A percentile compares a stretch with the other conserved stretches of the same genome.
phyloP scores from a whole-genome alignment of 1,284 basidiomycete species.

The Austropuccinia psidii region DNA sequence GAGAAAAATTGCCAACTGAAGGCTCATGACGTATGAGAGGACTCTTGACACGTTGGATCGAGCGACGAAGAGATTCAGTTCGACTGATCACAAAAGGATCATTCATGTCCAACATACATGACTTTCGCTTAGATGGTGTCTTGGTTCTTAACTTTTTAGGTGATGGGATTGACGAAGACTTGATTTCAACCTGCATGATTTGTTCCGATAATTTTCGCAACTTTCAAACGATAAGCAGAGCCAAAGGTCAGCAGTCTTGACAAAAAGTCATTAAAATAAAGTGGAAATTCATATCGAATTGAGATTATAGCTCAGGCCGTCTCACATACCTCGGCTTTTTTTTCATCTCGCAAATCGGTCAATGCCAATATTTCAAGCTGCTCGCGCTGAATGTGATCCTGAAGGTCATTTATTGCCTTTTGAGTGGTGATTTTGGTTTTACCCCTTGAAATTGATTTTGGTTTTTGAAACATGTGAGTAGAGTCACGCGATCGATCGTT shows the following conservation, averaged over 20 bases:
- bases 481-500: neutral
- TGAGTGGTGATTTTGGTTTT: neutral
- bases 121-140: constrained; percentile 17
- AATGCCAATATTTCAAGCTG: constrained; percentile 32
- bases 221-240: neutral
- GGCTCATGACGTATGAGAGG: neutral
- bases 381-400: constrained; percentile 31
- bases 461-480: neutral
- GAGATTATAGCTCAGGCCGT: too few relatives aligned
- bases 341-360: constrained; percentile 34
- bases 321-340: constrained; percentile 12
- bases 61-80: constrained; percentile 23
- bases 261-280: neutral
- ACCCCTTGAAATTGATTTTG: neutral
- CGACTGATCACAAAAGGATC: constrained; percentile 29
- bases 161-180: neutral
- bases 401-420: neutral
- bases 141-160: constrained; percentile 23
- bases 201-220: constrained; percentile 26
- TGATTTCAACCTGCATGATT: constrained; percentile 13
- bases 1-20: constrained; percentile 9
- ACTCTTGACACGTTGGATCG: constrained; percentile 30
- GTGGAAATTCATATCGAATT: neutral
- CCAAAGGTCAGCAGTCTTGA: neutral
- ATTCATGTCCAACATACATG: neutral